Evolutionary conservation across 2,329 filamentous ascomycete genomes (phyloP), one percentile per base, ranked within the genome.

Genomic region (Ustulina deusta): DNA sequence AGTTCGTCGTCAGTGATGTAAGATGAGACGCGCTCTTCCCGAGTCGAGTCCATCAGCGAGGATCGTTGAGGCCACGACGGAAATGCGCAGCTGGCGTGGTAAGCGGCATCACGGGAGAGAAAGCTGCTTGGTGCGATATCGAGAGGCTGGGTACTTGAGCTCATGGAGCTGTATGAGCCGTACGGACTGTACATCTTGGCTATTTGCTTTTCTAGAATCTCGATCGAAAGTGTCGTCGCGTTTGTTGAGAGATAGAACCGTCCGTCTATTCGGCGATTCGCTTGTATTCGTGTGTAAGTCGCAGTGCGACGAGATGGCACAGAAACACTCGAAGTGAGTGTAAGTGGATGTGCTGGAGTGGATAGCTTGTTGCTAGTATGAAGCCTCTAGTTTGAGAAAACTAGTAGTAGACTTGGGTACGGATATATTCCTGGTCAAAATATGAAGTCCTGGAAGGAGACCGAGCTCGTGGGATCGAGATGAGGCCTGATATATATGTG

Each of bases 1-100:
- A 87, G 84, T 73, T 90, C 88, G 79, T 90, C 88, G 80, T 90
- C 88, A 48, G 87, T 89, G 70, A 90, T 82, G 78, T 84, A 88
- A 0, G 86, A 86, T 2, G 85, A 84, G 20, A 86, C 83, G 66
- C 83, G 83, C 71, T 82, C 78, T 51, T 69, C 66, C 44, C 66
- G 66, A 48, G 70, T 44, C 34, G 67, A 69, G 42, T 73, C 69
- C 65, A 71, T 75, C 29, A 82, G 76, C 2, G 80, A 81, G 0
- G 78, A 76, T 13, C 81, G 75, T 25, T 80, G 79, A 3, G 81
- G 81, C 81, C 81, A 83, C 38, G 80, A 81, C 4, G 81, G 81
- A 65, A 78, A 83, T 15, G 81, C 81, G 77, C 81, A 83, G 72
- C 70, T 76, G n/a, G 74, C 66, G 69, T 75, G 72, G 72, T 78